Base-by-base conservation (phyloP, 352 stramenopile species). In the Globisporangium spiculum region DNA sequence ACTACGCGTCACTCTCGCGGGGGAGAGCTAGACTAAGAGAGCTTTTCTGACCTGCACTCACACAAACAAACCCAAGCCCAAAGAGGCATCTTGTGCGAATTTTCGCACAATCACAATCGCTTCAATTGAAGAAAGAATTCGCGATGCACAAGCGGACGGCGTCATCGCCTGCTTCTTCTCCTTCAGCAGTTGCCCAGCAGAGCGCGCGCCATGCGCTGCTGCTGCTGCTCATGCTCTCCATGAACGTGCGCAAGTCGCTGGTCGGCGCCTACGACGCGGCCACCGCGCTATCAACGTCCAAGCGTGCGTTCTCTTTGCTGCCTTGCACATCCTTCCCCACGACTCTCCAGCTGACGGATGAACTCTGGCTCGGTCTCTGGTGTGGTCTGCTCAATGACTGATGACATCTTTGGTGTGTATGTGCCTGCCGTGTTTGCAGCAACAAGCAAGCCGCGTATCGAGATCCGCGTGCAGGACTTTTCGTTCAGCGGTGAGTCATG, bases 161-260 rank as follows among this genome's bases (percentile, higher is more conserved):
- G 18, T 9, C 41, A n/a, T 48, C 38, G 4, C 18, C 41, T 22
- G 12, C 38, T 18, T 48, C 55, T 7, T 30, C 56, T 38, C 6
- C 27, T 48, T 48, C 48, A 7, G 30, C 30, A 4, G 36, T 36
- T n/a, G 20, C 41, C 10, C 32, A 38, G 52, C 27, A 55, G 30
- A 54, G 32, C 48, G 55, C 56, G n/a, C 75, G 56, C 60, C 65
- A 65, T n/a, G 53, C 71, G 24, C 52, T 87, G 20, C 74, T 68
- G 63, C 50, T 78, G 60, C 8, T 83, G 41, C 24, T 87, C 24
- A 24, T 75, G 41, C 38, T 84, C 36, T 61, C 75, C 0, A 64
- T 48, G 30, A 68, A 76, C 64, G 75, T 64, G 38, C 77, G 71
- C 46, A 71, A 66, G 27, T 48, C 62, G 57, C 41, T 80, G 34